phyloP scores from a whole-genome alignment of 148 eudicot species.

The Beta vulgaris region DNA sequence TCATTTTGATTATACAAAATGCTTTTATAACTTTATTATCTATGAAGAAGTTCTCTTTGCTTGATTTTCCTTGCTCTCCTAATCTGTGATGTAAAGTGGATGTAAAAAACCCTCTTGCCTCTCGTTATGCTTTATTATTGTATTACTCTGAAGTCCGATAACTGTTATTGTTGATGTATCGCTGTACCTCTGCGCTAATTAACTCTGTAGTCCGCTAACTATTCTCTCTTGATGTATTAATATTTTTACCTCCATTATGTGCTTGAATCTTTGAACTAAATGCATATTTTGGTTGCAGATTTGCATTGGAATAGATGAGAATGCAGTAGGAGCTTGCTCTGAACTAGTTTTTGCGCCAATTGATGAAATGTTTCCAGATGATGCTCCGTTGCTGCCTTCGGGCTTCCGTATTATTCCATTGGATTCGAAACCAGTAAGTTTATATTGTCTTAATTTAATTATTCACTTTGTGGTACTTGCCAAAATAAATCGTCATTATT shows the following conservation, averaged over 20 bases:
- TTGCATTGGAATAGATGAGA: slow-evolving; percentile 79
- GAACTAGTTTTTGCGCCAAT: slow-evolving; percentile 97
- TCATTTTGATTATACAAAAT: background rate
- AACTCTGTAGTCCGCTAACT: too few species aligned
- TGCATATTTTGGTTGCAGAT: slow-evolving; percentile 40
- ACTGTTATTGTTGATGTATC: too few species aligned
- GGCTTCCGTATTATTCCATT: slow-evolving; percentile 89
- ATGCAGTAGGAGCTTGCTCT: slow-evolving; percentile 82
- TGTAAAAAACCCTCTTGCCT: too few species aligned
- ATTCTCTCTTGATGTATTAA: too few species aligned
- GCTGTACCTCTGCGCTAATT: too few species aligned
- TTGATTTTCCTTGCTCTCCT: too few species aligned
- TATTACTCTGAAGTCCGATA: too few species aligned
- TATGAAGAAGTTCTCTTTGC: too few species aligned
- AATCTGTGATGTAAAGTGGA: too few species aligned
- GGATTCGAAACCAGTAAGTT: slow-evolving; percentile 78
- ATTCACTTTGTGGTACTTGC: background rate
- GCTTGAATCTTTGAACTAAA: background rate
- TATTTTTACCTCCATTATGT: background rate
- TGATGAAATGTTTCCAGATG: slow-evolving; percentile 92
- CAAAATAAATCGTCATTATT: background rate
- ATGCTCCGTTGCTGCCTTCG: slow-evolving; percentile 83
- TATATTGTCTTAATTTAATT: background rate
- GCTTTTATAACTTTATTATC: too few species aligned
- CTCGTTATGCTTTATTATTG: too few species aligned